Base-by-base conservation (phyloP, 805 yeast genomes). In the Torulaspora quercuum region DNA sequence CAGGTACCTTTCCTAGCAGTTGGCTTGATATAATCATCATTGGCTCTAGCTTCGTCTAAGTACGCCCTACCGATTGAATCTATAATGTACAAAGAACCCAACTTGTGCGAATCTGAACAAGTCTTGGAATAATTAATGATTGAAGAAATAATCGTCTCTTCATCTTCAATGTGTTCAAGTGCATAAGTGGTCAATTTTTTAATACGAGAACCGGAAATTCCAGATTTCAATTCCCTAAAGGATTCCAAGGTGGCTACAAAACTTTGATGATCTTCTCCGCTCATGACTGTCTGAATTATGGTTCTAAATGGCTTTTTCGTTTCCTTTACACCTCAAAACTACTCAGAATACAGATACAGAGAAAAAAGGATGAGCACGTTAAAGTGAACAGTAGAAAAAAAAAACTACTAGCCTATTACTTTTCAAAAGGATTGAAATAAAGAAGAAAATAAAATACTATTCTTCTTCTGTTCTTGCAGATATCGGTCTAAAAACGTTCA, bases 131-230 rank as follows among this genome's bases (percentile, higher is more conserved):
- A 61, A 24, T 50, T 45, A 34, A 60, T 50, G 18, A 61, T 46
- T 41, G 42, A 33, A 30, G 55, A 40, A 33, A 57, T 50, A 25
- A 59, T 30, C 33, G 41, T 36, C 31, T 56, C 59, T 44, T 52
- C 62, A 39, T 44, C 67, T 42, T 56, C 63, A 39, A 82, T 82
- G 60, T 87, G 76, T 48, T 73, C 74, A 43, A 80, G 69, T 39
- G 95, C 94, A 44, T 84, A 60, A 39, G 84, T 82, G 29, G 90
- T 84, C 57, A 89, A 69, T 55, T 80, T 80, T 61, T 85, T 85
- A 63, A 90, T 92, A 67, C 96, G 87, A 38, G 95, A 79, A 28
- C 97, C 97, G 18, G 97, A 88, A 35, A 90, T 92, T 43, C 98
- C 97, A 10, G 95, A 76, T 63, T 80, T 82, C 51, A 82, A 64